Evolutionary conservation across 345 rosid genomes (phyloP).

Genomic region (Arabidopsis thaliana): TAIR10.1 NC_003070.9:26681501-26682000

Average conservation of each 20-base stretch:
- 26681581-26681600: constrained; percentile 99
- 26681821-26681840: constrained; percentile 61
- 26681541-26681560: constrained; percentile 96
- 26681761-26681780: constrained; percentile 63
- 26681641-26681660: constrained; percentile 91
- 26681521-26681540: constrained; percentile 98
- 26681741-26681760: constrained; percentile 56
- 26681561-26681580: constrained; percentile 96
- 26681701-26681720: constrained; percentile 72
- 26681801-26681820: constrained; percentile 59
- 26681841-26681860: constrained; percentile 64
- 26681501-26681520: constrained; percentile 79
- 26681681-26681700: constrained; percentile 67
- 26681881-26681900: constrained; percentile 46
- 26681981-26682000: not conserved
- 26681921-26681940: constrained; percentile 45
- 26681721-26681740: constrained; percentile 70
- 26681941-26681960: constrained; percentile 15
- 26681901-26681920: constrained; percentile 55
- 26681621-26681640: constrained; percentile 99
- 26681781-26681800: constrained; percentile 61
- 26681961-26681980: not conserved
- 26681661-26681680: constrained; percentile 94
- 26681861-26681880: constrained; percentile 61
- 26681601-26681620: constrained; percentile 95